phyloP scores from a whole-genome alignment of 371 early-diverging fungal species.

The Rhizopus microsporus region DNA sequence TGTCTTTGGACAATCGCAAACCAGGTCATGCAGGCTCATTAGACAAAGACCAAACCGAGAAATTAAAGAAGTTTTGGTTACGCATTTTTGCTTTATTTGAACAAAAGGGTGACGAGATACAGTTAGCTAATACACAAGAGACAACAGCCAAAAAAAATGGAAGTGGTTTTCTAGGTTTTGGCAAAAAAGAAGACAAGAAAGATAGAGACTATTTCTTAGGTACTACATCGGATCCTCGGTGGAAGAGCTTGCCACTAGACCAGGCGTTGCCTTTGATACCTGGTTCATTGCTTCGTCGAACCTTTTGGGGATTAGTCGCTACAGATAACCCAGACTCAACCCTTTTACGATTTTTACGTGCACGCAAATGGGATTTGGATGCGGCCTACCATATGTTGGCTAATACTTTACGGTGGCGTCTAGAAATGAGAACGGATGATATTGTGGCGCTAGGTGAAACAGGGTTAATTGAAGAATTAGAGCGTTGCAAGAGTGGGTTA shows the following conservation, averaged over 20 bases:
- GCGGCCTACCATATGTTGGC: constrained; percentile 69
- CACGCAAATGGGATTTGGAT: constrained; percentile 76
- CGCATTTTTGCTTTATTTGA: constrained; percentile 51
- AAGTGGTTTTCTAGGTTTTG: constrained; percentile 35
- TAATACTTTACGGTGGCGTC: constrained; percentile 67
- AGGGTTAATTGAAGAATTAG: constrained; percentile 41
- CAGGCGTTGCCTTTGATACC: constrained; percentile 44
- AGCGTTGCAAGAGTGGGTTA: constrained; percentile 20
- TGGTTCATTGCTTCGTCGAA: constrained; percentile 35
- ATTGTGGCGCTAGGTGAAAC: constrained; percentile 62
- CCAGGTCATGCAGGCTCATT: constrained; percentile 38
- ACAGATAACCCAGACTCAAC: constrained; percentile 72
- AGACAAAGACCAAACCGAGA: constrained; percentile 8
- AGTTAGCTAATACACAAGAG: constrained; percentile 22
- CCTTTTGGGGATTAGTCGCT: constrained; percentile 57
- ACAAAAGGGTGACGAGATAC: constrained; percentile 32
- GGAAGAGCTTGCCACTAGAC: constrained; percentile 36
- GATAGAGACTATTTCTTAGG: constrained; percentile 44
- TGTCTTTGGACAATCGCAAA: constrained; percentile 15
- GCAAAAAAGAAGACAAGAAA: constrained; percentile 32
- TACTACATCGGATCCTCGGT: constrained; percentile 48
- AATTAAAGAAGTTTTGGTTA: constrained; percentile 36
- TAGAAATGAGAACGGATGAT: constrained; percentile 53
- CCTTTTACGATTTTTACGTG: constrained; percentile 71
- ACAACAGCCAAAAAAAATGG: constrained; percentile 13